A percentile compares a stretch with the other conserved stretches of the same genome.
These are phyloP conservation scores for Pseudogymnoascus sp. DNA, from an alignment of 2,329 filamentous ascomycete species.

Conservation along the genomic window DNA sequence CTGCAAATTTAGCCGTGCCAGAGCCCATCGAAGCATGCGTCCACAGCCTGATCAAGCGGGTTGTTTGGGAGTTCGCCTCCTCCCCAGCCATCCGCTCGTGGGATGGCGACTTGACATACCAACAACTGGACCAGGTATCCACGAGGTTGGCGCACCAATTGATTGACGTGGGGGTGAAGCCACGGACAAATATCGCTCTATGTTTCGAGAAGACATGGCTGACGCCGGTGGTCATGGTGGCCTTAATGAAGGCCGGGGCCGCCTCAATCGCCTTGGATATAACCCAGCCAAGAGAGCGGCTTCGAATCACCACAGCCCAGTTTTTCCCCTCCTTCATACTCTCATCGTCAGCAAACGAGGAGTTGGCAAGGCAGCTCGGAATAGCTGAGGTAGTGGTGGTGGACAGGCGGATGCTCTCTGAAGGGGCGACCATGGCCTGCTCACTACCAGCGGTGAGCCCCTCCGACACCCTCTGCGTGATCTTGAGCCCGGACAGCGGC, in stretches of 20 bases:
- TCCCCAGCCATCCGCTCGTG: conserved; percentile 17
- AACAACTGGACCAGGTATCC: conserved; percentile 14
- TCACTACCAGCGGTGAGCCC: neutral
- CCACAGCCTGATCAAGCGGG: neutral
- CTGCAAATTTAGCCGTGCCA: conserved; percentile 11
- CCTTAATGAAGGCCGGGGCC: conserved; percentile 23
- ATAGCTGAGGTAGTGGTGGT: neutral
- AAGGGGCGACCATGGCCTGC: neutral
- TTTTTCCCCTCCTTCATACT: neutral
- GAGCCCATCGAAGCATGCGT: neutral
- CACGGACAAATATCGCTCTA: conserved; percentile 16
- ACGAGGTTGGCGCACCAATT: conserved; percentile 10
- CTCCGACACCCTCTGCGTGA: neutral
- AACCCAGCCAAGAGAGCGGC: conserved; percentile 10
- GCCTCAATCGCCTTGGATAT: conserved; percentile 25
- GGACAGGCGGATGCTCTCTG: neutral
- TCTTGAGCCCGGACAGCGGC: neutral
- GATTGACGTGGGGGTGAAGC: conserved; percentile 9
- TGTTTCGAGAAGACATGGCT: conserved; percentile 22
- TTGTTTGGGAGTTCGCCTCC: neutral
- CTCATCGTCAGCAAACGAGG: neutral
- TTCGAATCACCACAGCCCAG: neutral
- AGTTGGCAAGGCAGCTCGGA: neutral
- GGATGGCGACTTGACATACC: conserved; percentile 19
- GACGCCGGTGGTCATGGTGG: conserved; percentile 22